Conservation (phyloP, 257 asterid species). For the Haberlea rhodopensis region DNA sequence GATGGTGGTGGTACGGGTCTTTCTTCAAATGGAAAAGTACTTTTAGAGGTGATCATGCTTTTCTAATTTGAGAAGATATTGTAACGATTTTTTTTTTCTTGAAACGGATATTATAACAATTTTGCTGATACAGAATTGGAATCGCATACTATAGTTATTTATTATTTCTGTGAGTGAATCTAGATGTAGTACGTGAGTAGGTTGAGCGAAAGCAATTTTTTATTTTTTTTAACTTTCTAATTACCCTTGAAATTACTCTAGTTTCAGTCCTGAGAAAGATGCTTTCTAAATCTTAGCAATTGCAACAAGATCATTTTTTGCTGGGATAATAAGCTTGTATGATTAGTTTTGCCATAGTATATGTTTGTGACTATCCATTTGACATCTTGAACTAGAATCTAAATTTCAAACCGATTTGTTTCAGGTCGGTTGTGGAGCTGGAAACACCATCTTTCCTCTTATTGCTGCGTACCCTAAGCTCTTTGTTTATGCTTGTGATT, state of each 20-base stretch:
- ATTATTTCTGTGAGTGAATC: no score
- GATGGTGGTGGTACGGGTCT: conserved; percentile 27
- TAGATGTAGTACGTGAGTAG: no score
- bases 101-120: no score
- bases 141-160: no score
- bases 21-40: conserved; percentile 47
- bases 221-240: neutral
- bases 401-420: conserved; percentile 20
- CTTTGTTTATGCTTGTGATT: conserved; percentile 76
- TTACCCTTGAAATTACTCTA: neutral
- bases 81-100: no score
- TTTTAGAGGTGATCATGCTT: conserved; percentile 58
- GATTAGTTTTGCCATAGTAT: neutral
- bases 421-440: conserved; percentile 86
- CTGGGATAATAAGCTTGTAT: no score
- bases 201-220: neutral
- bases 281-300: neutral
- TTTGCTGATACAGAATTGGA: no score
- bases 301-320: no score
- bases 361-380: neutral
- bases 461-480: conserved; percentile 59
- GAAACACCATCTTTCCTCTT: conserved; percentile 75
- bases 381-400: neutral
- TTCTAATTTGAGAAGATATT: neutral
- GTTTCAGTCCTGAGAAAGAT: neutral